Evolutionary conservation across 140 eudicot genomes (phyloP).

Genomic region (Oenanthe javanica): DNA sequence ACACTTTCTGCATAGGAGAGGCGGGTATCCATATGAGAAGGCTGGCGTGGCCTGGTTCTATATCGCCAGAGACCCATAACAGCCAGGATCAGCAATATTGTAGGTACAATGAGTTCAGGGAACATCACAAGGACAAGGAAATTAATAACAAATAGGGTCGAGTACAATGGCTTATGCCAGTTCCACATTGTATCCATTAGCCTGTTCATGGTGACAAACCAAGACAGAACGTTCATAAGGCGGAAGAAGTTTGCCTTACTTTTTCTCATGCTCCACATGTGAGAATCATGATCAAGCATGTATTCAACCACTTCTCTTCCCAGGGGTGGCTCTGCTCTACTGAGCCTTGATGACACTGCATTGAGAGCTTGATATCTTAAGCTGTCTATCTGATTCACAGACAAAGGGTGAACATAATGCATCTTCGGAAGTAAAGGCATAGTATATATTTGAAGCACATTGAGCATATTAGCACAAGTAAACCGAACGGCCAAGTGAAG

Average conservation of each 20-base stretch:
- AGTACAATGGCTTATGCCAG: conserved; percentile 73
- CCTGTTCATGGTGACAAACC: conserved; percentile 46
- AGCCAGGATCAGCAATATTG: conserved; percentile 40
- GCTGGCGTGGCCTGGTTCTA: conserved; percentile 56
- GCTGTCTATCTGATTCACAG: conserved; percentile 69
- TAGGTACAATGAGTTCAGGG: conserved; percentile 77
- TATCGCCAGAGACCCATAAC: conserved; percentile 62
- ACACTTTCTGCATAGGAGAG: conserved; percentile 60
- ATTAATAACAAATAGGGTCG: conserved; percentile 36
- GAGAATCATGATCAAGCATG: conserved; percentile 93
- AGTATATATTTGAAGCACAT: conserved; percentile 86
- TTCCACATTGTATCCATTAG: conserved; percentile 45
- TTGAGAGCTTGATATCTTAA: conserved; percentile 88
- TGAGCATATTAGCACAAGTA: conserved; percentile 74
- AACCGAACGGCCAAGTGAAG: conserved; percentile 89
- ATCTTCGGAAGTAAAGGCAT: conserved; percentile 84
- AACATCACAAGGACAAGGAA: conserved; percentile 48
- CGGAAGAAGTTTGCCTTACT: conserved; percentile 88
- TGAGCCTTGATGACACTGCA: conserved; percentile 68
- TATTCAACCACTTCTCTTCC: conserved; percentile 92
- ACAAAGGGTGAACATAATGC: conserved; percentile 84
- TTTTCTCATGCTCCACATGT: conserved; percentile 98
- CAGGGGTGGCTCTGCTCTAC: conserved; percentile 80
- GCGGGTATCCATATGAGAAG: conserved; percentile 87
- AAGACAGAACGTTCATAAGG: conserved; percentile 53